Conservation (phyloP, 2,329 filamentous ascomycete genomes). For the Colletotrichum coccodes region DNA sequence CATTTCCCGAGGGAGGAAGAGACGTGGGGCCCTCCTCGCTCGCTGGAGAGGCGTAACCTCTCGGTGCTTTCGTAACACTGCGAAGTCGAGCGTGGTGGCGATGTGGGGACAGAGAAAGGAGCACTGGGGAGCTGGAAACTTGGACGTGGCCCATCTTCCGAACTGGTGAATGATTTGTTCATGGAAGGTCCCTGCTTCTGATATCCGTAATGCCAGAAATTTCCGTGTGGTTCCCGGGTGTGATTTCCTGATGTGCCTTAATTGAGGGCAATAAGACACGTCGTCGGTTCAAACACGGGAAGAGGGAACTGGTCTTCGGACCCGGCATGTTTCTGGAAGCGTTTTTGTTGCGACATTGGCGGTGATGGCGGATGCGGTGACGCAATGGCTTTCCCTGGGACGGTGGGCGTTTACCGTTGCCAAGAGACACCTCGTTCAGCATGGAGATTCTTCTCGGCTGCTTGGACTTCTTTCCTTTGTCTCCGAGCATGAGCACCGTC, state of each 20-base stretch:
- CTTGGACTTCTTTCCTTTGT: background rate
- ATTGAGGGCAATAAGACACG: background rate
- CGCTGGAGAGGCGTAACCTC: background rate
- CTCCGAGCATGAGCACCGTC: background rate
- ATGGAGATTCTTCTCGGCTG: background rate
- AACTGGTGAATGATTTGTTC: slow-evolving; percentile 19
- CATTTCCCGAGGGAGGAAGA: slow-evolving; percentile 5
- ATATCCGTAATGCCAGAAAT: background rate
- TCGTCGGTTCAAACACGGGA: slow-evolving; percentile 5
- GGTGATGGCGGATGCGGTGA: background rate
- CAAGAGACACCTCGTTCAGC: background rate
- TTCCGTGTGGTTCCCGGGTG: background rate
- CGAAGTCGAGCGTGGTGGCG: slow-evolving; percentile 7
- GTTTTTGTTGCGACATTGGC: background rate
- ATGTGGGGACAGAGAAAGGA: background rate
- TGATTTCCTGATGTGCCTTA: background rate
- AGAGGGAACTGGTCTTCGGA: background rate
- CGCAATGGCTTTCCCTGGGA: background rate
- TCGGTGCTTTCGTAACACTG: background rate
- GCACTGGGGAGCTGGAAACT: slow-evolving; percentile 6
- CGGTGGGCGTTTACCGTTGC: background rate
- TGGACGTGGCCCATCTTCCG: background rate
- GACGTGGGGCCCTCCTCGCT: background rate
- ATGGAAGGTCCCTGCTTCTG: slow-evolving; percentile 25
- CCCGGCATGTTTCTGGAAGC: slow-evolving; percentile 15